Conservation (phyloP, 306 rosid species). For the barrel medic (Medicago truncatula) region DNA sequence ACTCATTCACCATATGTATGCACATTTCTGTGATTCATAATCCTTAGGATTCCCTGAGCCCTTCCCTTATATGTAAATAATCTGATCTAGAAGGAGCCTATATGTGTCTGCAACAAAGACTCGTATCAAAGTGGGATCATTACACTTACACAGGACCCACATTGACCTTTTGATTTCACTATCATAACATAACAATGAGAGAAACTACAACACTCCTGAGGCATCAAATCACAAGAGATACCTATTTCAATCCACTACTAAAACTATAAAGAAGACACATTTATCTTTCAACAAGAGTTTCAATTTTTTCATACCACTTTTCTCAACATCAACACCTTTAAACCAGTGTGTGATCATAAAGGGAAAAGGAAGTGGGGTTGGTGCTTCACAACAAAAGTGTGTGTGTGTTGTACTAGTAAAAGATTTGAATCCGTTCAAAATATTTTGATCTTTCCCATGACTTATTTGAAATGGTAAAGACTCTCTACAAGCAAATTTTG, state of each 20-base stretch:
- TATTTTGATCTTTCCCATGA: conserved; percentile 31
- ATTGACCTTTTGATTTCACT: conserved; percentile 44
- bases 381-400: background rate
- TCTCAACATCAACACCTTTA: conserved; percentile 6
- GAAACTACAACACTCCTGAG: conserved; percentile 31
- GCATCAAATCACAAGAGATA: background rate
- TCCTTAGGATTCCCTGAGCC: conserved; percentile 65
- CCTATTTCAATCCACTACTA: conserved; percentile 3
- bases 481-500: background rate
- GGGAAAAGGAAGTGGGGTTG: background rate
- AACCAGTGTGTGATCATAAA: background rate
- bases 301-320: background rate
- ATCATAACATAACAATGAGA: conserved; percentile 43
- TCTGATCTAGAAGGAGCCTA: conserved; percentile 33
- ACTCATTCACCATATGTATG: background rate
- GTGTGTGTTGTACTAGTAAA: background rate
- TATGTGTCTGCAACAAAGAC: conserved; percentile 8
- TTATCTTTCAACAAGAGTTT: conserved; percentile 10
- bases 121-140: conserved; percentile 9
- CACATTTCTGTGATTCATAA: conserved; percentile 5
- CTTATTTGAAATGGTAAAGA: background rate
- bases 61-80: conserved; percentile 42
- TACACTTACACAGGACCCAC: background rate
- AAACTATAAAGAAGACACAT: conserved; percentile 10
- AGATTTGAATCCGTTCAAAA: background rate